Evolutionary conservation across 2,329 filamentous ascomycete genomes (phyloP).

Genomic region (Trichoderma endophyticum): DNA sequence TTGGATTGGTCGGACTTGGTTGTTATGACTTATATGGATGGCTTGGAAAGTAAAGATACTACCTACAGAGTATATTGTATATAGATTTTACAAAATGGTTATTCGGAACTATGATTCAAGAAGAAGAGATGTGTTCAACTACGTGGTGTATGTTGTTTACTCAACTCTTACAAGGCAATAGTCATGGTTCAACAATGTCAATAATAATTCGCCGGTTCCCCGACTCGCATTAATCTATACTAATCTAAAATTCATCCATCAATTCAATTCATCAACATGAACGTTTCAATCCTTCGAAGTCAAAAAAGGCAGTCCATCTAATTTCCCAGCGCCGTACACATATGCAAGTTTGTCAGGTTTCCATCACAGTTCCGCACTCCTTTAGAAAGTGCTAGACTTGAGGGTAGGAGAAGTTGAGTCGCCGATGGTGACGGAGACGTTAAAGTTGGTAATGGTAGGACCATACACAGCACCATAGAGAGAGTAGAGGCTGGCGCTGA

Average conservation of each 20-base stretch:
- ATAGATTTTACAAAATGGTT: neutral
- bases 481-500: constrained; percentile 29
- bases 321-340: neutral
- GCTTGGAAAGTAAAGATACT: neutral
- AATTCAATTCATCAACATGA: neutral
- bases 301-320: neutral
- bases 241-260: neutral
- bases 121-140: too few relatives aligned
- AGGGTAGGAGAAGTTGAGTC: constrained; percentile 26
- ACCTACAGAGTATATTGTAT: neutral
- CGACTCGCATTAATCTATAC: neutral
- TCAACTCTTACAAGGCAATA: too few relatives aligned
- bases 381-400: constrained; percentile 18
- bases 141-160: too few relatives aligned
- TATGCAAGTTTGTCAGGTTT: neutral
- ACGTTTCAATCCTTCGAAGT: neutral
- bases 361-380: neutral
- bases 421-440: constrained; percentile 29
- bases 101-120: neutral
- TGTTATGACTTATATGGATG: neutral
- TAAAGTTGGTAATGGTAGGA: constrained; percentile 26
- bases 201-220: neutral
- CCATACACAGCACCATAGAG: constrained; percentile 27
- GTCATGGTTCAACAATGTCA: neutral
- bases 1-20: neutral